Evolutionary conservation across 768 basidiomycete species (phyloP).

Genomic region (Boletus rubescentipes): DNA sequence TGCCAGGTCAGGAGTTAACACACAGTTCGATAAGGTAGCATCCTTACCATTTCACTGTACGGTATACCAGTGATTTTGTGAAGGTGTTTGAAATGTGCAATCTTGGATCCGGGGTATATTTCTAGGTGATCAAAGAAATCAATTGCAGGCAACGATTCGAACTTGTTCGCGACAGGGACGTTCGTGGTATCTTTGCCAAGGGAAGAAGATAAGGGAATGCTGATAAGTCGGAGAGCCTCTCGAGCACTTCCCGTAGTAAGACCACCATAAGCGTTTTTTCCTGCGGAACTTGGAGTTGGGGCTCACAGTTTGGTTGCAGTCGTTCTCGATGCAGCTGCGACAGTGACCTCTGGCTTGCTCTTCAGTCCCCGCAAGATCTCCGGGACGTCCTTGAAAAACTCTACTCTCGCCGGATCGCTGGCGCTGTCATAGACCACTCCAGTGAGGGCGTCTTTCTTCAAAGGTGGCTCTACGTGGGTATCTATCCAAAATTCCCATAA

Average conservation of each 20-base stretch:
- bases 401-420: slow-evolving; percentile 36
- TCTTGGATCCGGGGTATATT: slow-evolving; percentile 81
- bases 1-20: not conserved
- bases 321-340: slow-evolving; percentile 79
- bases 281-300: not conserved
- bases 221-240: slow-evolving; percentile 66
- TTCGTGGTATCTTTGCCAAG: slow-evolving; percentile 25
- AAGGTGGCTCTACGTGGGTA: slow-evolving; percentile 63
- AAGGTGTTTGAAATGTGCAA: slow-evolving; percentile 74
- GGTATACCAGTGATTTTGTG: slow-evolving; percentile 74
- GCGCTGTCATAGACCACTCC: slow-evolving; percentile 27
- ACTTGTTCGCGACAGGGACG: slow-evolving; percentile 7
- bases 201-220: slow-evolving; percentile 43
- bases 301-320: slow-evolving; percentile 65
- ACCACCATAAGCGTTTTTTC: not conserved
- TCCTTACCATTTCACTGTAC: slow-evolving; percentile 73
- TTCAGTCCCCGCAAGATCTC: slow-evolving; percentile 63
- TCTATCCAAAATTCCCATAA: slow-evolving; percentile 90
- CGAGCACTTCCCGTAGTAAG: slow-evolving; percentile 53
- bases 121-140: slow-evolving; percentile 69
- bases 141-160: slow-evolving; percentile 45
- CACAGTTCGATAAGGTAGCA: not conserved
- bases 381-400: slow-evolving; percentile 78
- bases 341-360: slow-evolving; percentile 41
- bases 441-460: slow-evolving; percentile 42